These are phyloP conservation scores for Xenoacremonium recifei DNA, from an alignment of 2,329 filamentous ascomycete species.

Conservation along the genomic window DNA sequence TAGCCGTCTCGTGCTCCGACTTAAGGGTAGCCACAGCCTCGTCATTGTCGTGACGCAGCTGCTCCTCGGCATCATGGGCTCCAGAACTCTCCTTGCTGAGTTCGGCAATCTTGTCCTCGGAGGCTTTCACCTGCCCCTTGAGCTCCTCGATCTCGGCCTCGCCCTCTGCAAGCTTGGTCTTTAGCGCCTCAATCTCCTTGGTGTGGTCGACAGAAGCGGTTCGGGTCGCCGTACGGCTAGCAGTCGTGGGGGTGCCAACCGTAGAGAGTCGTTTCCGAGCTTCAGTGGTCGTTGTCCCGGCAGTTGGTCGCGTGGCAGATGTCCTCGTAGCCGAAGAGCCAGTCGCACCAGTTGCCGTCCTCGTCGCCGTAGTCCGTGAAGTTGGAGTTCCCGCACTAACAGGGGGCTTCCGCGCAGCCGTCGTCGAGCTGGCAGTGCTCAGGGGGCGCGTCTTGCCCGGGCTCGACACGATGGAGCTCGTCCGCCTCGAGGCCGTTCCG, in stretches of 20 bases:
- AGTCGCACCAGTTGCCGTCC: slow-evolving; percentile 27
- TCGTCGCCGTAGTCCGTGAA: slow-evolving; percentile 34
- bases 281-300: slow-evolving; percentile 40
- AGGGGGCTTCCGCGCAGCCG: slow-evolving; percentile 33
- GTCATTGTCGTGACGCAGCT: slow-evolving; percentile 42
- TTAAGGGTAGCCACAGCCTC: slow-evolving; percentile 46
- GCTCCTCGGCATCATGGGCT: slow-evolving; percentile 37
- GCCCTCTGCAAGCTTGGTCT: slow-evolving; percentile 56
- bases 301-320: slow-evolving; percentile 34
- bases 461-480: slow-evolving; percentile 43
- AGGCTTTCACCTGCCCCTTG: slow-evolving; percentile 54
- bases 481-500: slow-evolving; percentile 38
- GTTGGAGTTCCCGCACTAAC: slow-evolving; percentile 30
- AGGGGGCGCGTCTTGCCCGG: slow-evolving; percentile 34
- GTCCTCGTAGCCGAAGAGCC: slow-evolving; percentile 34
- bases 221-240: slow-evolving; percentile 38
- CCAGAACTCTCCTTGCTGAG: slow-evolving; percentile 42
- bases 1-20: slow-evolving; percentile 47
- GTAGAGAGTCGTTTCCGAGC: slow-evolving; percentile 59
- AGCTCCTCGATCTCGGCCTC: slow-evolving; percentile 57
- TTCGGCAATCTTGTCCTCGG: slow-evolving; percentile 54
- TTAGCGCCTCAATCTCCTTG: slow-evolving; percentile 61
- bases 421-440: slow-evolving; percentile 29
- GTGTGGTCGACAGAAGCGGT: slow-evolving; percentile 40
- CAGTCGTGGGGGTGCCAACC: slow-evolving; percentile 37